Conservation (phyloP, 345 rosid genomes). For the Chamaenerion angustifolium region DNA sequence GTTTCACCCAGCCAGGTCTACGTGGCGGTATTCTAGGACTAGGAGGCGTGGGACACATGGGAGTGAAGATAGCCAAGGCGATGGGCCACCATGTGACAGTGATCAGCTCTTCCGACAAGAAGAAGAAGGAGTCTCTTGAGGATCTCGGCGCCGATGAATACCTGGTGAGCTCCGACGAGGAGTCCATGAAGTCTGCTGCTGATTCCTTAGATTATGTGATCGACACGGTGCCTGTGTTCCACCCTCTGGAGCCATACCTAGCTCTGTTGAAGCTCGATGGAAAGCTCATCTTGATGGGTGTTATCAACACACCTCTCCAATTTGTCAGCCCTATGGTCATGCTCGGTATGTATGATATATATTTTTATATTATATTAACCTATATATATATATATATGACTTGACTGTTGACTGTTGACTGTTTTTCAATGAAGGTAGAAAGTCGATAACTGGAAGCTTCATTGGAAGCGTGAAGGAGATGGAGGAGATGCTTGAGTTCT, state of each 20-base stretch:
- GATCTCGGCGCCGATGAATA: constrained; percentile 85
- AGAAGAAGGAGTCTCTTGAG: constrained; percentile 63
- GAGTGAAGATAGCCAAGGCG: constrained; percentile 88
- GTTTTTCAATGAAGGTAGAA: constrained; percentile 39
- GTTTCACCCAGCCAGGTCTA: constrained; percentile 43
- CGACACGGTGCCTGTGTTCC: constrained; percentile 78
- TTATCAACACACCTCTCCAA: constrained; percentile 56
- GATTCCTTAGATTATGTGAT: constrained; percentile 81
- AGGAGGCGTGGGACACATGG: constrained; percentile 99
- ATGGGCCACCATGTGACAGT: constrained; percentile 93
- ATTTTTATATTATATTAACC: too few species aligned
- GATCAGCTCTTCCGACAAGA: constrained; percentile 87
- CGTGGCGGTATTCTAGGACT: constrained; percentile 82
- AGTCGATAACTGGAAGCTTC: constrained; percentile 60
- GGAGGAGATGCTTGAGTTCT: constrained; percentile 70
- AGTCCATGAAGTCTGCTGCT: constrained; percentile 39
- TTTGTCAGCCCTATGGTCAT: constrained; percentile 64
- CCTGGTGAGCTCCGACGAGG: constrained; percentile 54
- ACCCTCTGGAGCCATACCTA: constrained; percentile 75
- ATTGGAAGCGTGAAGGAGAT: constrained; percentile 79
- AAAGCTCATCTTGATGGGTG: constrained; percentile 74
- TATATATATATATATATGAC: too few species aligned
- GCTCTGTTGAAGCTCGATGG: constrained; percentile 68
- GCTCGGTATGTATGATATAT: constrained; percentile 48
- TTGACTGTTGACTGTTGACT: neutral